Percentiles rank a stretch among this genome's conserved stretches.
Conservation (phyloP, 495 filamentous ascomycete genomes). For the Beverwykella pulmonaria region DNA sequence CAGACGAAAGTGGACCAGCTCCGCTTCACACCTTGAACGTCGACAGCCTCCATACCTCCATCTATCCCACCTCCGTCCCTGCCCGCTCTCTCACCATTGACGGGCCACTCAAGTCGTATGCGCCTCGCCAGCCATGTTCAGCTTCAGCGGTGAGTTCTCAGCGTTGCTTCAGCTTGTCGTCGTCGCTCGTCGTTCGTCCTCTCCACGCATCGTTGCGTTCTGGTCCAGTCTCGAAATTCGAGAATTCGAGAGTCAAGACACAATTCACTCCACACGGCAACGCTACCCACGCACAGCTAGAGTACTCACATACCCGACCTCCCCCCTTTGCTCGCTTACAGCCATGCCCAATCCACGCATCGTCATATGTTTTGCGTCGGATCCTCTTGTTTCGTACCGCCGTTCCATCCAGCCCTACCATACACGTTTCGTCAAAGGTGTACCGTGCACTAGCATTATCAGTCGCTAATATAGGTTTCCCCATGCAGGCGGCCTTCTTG, state of each 20-base stretch:
- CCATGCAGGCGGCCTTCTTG: slow-evolving; percentile 28
- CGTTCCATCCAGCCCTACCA: slow-evolving; percentile 3
- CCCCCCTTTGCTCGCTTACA: background rate
- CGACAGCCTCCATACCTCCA: background rate
- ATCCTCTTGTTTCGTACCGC: slow-evolving; percentile 18
- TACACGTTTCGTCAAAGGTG: slow-evolving; percentile 3
- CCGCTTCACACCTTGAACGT: background rate
- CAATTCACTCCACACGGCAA: background rate
- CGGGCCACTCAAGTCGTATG: background rate
- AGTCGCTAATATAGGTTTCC: slow-evolving; percentile 18
- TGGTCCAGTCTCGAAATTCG: background rate
- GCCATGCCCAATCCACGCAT: background rate
- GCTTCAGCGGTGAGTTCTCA: slow-evolving; percentile 27
- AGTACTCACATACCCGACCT: background rate
- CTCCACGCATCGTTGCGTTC: slow-evolving; percentile 44
- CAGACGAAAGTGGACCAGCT: slow-evolving; percentile 8
- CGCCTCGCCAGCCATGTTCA: slow-evolving; percentile 22
- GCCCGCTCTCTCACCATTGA: slow-evolving; percentile 12
- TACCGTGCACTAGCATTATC: slow-evolving; percentile 19
- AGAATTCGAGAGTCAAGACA: background rate
- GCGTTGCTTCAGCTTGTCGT: slow-evolving; percentile 56
- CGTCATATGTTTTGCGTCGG: slow-evolving; percentile 2
- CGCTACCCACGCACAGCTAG: background rate
- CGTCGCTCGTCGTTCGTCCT: slow-evolving; percentile 60
- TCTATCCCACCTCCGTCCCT: background rate